Conservation (phyloP, 2,329 filamentous ascomycete genomes). For the Colletotrichum spaethianum region DNA sequence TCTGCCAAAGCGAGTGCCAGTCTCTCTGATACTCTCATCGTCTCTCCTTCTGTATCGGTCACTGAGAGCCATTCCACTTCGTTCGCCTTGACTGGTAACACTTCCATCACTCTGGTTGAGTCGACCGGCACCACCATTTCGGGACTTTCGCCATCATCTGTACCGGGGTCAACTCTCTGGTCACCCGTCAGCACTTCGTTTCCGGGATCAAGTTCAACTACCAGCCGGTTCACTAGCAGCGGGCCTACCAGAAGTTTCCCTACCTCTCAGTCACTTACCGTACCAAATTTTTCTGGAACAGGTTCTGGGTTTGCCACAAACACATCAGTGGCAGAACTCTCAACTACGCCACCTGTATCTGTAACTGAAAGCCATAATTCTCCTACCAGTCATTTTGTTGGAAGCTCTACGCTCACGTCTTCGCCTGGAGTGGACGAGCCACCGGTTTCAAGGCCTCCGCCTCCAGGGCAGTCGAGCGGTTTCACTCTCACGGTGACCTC, state of each 20-base stretch:
- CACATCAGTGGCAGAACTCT: too few relatives aligned
- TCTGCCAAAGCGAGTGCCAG: neutral
- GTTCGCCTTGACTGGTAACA: neutral
- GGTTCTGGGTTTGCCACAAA: too few relatives aligned
- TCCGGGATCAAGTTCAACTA: neutral
- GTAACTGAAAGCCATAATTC: neutral
- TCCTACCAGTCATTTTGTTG: neutral
- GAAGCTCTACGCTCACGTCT: neutral
- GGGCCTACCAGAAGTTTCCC: too few relatives aligned
- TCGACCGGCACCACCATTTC: neutral
- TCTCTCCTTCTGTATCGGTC: neutral
- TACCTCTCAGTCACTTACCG: too few relatives aligned
- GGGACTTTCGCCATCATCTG: neutral
- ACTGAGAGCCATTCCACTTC: neutral
- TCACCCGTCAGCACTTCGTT: neutral
- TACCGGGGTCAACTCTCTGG: conserved; percentile 3
- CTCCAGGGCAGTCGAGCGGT: neutral
- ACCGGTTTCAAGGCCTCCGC: neutral
- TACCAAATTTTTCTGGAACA: too few relatives aligned
- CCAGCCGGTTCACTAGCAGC: neutral
- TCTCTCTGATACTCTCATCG: neutral
- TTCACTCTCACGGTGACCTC: neutral
- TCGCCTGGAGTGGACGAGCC: neutral
- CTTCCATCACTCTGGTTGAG: neutral
- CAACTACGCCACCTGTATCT: neutral